A percentile compares a stretch with the other conserved stretches of the same genome.
These are phyloP conservation scores for Penicillium sp. DNA, from an alignment of 2,329 filamentous ascomycete genomes.

Conservation along the genomic window DNA sequence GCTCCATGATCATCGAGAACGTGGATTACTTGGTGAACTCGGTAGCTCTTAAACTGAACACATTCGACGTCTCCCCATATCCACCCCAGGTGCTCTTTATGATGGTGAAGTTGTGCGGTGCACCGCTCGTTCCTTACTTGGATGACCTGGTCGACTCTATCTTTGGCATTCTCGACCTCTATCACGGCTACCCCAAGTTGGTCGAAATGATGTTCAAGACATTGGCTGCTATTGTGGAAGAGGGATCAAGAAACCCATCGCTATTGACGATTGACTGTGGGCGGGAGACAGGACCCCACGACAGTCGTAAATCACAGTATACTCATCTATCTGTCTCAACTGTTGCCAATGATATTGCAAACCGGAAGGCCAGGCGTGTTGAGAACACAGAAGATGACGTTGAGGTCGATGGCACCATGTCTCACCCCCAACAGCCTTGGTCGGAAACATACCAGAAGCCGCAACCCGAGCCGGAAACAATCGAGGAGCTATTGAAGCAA, in stretches of 20 bases:
- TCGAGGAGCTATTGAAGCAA: constrained; percentile 36
- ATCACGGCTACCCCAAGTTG: constrained; percentile 85
- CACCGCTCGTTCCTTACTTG: constrained; percentile 78
- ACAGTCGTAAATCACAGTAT: constrained; percentile 34
- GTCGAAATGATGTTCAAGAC: constrained; percentile 85
- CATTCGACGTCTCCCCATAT: constrained; percentile 87
- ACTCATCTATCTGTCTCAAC: constrained; percentile 34
- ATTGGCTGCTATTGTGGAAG: constrained; percentile 77
- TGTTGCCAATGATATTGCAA: constrained; percentile 37
- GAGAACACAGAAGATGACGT: constrained; percentile 23
- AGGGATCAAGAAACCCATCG: constrained; percentile 64
- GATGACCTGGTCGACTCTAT: constrained; percentile 91
- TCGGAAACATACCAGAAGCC: constrained; percentile 29
- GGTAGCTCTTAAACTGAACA: constrained; percentile 83
- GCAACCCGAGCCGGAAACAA: constrained; percentile 30
- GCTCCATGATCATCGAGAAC: constrained; percentile 81
- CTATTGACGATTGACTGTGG: constrained; percentile 48
- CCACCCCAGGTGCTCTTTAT: constrained; percentile 88
- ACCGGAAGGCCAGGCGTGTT: constrained; percentile 34
- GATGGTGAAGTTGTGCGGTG: constrained; percentile 88
- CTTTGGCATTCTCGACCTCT: constrained; percentile 90
- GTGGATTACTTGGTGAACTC: constrained; percentile 97
- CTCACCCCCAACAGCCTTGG: constrained; percentile 39
- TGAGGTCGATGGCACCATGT: constrained; percentile 24
- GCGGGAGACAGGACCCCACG: constrained; percentile 22